Evolutionary conservation across 2,329 filamentous ascomycete genomes (phyloP), one percentile per base, ranked within the genome.

Genomic region (Aspergillus persii): DNA sequence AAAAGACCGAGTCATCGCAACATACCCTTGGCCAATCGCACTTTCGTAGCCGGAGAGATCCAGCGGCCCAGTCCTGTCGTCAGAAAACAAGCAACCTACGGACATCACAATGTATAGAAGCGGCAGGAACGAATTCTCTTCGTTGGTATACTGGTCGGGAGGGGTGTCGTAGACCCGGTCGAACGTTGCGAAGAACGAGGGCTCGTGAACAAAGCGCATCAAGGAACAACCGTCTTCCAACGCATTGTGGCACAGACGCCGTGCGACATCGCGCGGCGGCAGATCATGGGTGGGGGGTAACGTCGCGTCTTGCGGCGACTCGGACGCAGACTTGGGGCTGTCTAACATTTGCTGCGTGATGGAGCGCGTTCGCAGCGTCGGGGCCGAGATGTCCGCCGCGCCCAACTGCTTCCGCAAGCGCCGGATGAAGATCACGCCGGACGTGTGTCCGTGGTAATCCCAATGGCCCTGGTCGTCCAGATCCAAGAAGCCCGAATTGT

Each of bases 371-470:
- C 82, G 48, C 73, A 78, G 26, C 72, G 62, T 81, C 74, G 54
- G 84, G 80, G 61, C 88, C 76, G 71, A 89, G 86, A 18, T 86
- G 82, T 61, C 85, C 71, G 68, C 75, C 76, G 68, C 88, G 51
- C 91, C 89, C 65, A 97, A 91, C 70, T 96, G 90, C 69, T 96
- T 90, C 68, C 92, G 89, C 84, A 99, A 89, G 56, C 91, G 87
- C 63, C 87, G 86, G 67, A 97, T 84, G 73, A 97, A 99, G 63
- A 94, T 91, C 48, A 93, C 84, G 2, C 94, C 93, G 0, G 95
- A 98, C 0, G 94, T 97, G 63, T 91, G 90, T 51, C 95, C 95
- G 71, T 96, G 92, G 69, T 96, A 99, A 75, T 98, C 93, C 87
- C 92, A 96, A 67, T 95, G 87, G 47, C 94, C 94, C 68, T 88